These are phyloP conservation scores for Talaromyces sp. DNA, from an alignment of 2,329 filamentous ascomycete species.

Conservation along the genomic window DNA sequence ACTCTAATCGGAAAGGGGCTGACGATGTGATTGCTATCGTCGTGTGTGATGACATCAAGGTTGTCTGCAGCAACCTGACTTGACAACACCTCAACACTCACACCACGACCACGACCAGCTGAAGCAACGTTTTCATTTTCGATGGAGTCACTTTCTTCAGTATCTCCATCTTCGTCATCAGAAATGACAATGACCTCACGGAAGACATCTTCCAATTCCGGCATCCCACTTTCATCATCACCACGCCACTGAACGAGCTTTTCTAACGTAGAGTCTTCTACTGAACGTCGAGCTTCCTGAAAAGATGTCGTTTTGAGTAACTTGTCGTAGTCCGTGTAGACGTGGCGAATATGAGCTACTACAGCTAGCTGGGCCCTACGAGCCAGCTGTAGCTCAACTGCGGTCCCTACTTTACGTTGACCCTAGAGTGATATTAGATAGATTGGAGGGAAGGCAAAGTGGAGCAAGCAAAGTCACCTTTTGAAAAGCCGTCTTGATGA, in stretches of 20 bases:
- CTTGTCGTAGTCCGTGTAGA: conserved; percentile 61
- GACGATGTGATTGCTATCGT: conserved; percentile 36
- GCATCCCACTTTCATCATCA: conserved; percentile 52
- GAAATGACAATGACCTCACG: conserved; percentile 63
- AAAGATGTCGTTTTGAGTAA: conserved; percentile 53
- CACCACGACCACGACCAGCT: conserved; percentile 32
- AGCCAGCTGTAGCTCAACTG: conserved; percentile 51
- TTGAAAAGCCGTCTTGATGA: conserved; percentile 60
- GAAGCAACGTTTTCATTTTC: conserved; percentile 18
- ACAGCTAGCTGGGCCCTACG: conserved; percentile 60
- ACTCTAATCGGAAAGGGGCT: conserved; percentile 32
- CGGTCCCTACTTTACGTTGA: conserved; percentile 56
- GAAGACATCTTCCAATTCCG: conserved; percentile 59
- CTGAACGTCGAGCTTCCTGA: conserved; percentile 52
- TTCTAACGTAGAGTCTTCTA: conserved; percentile 54
- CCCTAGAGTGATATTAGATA: conserved; percentile 40
- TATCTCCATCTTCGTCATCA: conserved; percentile 48
- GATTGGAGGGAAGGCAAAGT: conserved; percentile 4
- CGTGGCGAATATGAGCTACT: conserved; percentile 60
- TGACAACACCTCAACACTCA: conserved; percentile 44
- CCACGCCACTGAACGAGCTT: conserved; percentile 62
- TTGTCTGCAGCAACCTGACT: conserved; percentile 36
- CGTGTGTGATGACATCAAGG: conserved; percentile 34
- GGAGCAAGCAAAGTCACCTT: conserved; percentile 43
- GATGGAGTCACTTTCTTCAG: conserved; percentile 40